Conservation (phyloP, 176 grass and related monocot species). For the Carex cristatella region DNA sequence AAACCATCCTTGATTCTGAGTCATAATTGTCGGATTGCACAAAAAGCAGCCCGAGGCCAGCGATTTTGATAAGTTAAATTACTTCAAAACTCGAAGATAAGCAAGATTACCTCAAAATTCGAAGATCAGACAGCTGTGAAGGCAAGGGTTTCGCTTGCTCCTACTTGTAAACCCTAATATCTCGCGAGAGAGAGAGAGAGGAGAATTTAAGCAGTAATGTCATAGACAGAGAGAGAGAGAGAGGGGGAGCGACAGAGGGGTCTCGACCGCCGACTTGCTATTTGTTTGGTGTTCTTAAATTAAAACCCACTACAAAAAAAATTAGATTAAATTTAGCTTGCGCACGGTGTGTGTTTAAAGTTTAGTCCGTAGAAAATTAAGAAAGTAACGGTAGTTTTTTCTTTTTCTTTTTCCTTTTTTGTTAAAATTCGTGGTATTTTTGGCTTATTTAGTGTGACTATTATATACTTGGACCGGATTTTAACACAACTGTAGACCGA, state of each 20-base stretch:
- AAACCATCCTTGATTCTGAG: not conserved
- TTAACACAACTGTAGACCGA: not conserved
- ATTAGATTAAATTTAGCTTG: not conserved
- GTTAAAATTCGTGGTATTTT: not conserved
- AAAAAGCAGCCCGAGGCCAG: not conserved
- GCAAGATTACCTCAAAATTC: not conserved
- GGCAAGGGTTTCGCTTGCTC: not conserved
- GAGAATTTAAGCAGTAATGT: constrained; percentile 13
- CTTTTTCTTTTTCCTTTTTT: not conserved
- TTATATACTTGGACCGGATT: not conserved
- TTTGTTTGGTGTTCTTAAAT: not conserved
- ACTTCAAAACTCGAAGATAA: not conserved
- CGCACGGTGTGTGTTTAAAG: not conserved
- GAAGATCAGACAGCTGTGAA: not conserved
- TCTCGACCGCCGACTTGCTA: constrained; percentile 22
- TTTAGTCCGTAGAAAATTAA: not conserved
- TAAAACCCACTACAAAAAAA: not conserved
- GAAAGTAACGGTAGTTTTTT: not conserved
- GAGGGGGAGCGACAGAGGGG: not conserved
- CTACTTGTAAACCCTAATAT: constrained; percentile 5
- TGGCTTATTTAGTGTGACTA: not conserved
- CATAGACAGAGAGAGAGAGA: not conserved
- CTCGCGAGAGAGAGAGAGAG: not conserved
- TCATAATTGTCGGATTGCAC: not conserved
- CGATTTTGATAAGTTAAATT: not conserved